Base-by-base conservation (phyloP, 495 filamentous ascomycete genomes). In the Hypoxylon intermedium region DNA sequence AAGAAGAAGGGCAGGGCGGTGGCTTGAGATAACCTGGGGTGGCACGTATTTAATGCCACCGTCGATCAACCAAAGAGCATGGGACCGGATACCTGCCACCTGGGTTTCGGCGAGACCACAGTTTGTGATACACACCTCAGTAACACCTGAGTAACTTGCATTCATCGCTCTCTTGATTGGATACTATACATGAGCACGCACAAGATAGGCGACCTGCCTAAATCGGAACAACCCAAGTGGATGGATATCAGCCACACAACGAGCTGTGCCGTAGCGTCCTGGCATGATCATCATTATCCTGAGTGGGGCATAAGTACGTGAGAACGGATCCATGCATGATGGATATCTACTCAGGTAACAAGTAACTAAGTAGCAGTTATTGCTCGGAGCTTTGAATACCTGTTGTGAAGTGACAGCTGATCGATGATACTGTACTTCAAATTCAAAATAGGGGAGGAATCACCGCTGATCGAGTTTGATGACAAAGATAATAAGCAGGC, bases 181-280 rank as follows among this genome's bases (percentile, higher is more conserved):
- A 19, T 50, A 13, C 13, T 18, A 45, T 50, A 37, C 23, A 31
- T 34, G 36, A 11, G 23, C 31, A 36, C 53, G 36, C 37, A 48
- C 21, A 63, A 18, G 48, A 46, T 58, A 20, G 61, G 30, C 41
- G 40, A 54, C 45, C 47, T 66, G 66, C 66, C 66, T 67, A 67
- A 68, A 68, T 63, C 59, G 30, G 53, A 34, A 40, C 31, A 44
- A 47, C 13, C 49, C 52, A 50, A 51, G 38, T 52, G 24, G 54
- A 52, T 15, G 46, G 56, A 61, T 44, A 63, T 37, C 49, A 20
- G 36, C 51, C 21, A 48, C 46, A 48, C 42, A 54, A 40, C 36
- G 26, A 57, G 16, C 38, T 37, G 42, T 24, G 38, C 54, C 41
- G 37, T 13, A 5, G 24, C 24, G 46, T 34, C 26, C 51, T 13